Evolutionary conservation across 1,139 yeast genomes (phyloP).

Genomic region (Taphrina sp.): DNA sequence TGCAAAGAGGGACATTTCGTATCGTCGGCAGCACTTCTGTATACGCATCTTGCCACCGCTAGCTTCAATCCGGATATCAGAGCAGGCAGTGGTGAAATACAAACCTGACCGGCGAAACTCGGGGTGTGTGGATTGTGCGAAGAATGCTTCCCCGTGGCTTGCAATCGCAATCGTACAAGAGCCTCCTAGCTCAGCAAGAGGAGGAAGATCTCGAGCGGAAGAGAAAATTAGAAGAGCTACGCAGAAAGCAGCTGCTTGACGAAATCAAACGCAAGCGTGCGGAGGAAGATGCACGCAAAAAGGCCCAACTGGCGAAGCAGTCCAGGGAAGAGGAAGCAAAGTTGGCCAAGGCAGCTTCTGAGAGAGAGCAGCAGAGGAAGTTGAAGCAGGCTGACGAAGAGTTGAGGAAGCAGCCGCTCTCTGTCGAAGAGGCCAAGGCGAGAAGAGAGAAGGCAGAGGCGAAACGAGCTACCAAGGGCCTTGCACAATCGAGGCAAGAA

Average conservation of each 20-base stretch:
- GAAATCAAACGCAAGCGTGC: conserved; percentile 28
- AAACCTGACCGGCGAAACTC: too few relatives aligned
- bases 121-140: too few relatives aligned
- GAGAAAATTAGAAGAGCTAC: conserved; percentile 10
- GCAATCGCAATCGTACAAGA: conserved; percentile 12
- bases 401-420: conserved; percentile 21
- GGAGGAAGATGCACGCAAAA: conserved; percentile 22
- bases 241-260: conserved; percentile 15
- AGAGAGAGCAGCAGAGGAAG: conserved; percentile 5
- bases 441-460: conserved; percentile 28
- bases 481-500: conserved; percentile 1
- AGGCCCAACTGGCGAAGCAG: conserved; percentile 11
- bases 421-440: conserved; percentile 29
- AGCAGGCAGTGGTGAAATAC: too few relatives aligned
- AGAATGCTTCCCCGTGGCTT: background rate
- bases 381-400: background rate
- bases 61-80: too few relatives aligned
- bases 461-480: conserved; percentile 14
- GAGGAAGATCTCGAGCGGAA: conserved; percentile 18
- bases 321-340: conserved; percentile 9
- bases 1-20: too few relatives aligned
- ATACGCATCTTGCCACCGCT: too few relatives aligned
- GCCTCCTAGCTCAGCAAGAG: conserved; percentile 11
- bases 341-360: conserved; percentile 15
- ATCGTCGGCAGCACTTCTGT: too few relatives aligned